phyloP scores from a whole-genome alignment of 495 filamentous ascomycete genomes.

The Friedmanniomyces simplex region DNA sequence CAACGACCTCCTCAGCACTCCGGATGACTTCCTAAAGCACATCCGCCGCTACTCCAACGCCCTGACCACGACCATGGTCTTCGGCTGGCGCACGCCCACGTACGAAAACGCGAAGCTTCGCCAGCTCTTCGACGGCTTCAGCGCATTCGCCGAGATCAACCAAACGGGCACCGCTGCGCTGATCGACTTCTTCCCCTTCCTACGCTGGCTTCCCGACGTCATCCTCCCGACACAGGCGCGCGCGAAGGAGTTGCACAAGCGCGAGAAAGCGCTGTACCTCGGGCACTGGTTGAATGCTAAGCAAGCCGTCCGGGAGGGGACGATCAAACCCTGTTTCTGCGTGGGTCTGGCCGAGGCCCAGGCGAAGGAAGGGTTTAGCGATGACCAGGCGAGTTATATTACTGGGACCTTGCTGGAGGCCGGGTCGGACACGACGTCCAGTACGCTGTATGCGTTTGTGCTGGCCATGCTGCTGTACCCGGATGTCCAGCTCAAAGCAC shows the following conservation, averaged over 20 bases:
- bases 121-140: conserved; percentile 38
- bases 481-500: conserved; percentile 30
- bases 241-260: conserved; percentile 29
- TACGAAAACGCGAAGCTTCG: conserved; percentile 27
- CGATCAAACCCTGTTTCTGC: conserved; percentile 37
- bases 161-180: conserved; percentile 41
- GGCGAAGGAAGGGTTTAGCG: conserved; percentile 29
- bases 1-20: conserved; percentile 32
- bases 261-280: conserved; percentile 32
- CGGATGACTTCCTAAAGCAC: conserved; percentile 36
- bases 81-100: conserved; percentile 35
- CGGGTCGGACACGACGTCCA: conserved; percentile 38
- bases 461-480: conserved; percentile 37
- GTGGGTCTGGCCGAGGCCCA: conserved; percentile 37
- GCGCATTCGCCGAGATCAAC: conserved; percentile 37
- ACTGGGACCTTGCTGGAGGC: conserved; percentile 34
- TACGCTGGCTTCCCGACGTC: conserved; percentile 35
- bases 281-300: conserved; percentile 16
- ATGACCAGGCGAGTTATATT: conserved; percentile 12
- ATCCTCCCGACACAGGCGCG: conserved; percentile 33
- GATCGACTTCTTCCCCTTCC: conserved; percentile 38
- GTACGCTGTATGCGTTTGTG: conserved; percentile 32
- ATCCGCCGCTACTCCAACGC: conserved; percentile 12
- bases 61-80: conserved; percentile 27
- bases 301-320: conserved; percentile 14